Base-by-base conservation (phyloP, 176 grass and related monocot genomes). In the Lolium multiflorum region DNA sequence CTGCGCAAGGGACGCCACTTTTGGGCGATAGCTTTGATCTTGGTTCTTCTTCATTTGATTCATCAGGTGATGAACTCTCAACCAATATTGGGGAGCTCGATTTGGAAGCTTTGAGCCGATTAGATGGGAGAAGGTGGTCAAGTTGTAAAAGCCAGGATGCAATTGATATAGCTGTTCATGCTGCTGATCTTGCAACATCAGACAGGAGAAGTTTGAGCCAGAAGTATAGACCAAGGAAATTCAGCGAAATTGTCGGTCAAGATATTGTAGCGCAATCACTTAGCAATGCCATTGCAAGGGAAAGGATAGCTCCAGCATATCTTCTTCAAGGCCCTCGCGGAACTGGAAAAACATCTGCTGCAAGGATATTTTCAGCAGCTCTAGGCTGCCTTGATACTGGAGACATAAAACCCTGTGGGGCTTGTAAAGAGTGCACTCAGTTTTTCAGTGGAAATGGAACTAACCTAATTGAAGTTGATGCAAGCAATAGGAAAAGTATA, bases 261-360 rank as follows among this genome's bases (percentile, higher is more conserved):
- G 88, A 91, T 71, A 91, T 98, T 88, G 80, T 94, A 62, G 90
- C 83, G 51, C 95, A 95, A 51, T 95, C 95, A 37, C 92, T 98
- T 88, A 87, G 37, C 37, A 98, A 98, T 89, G 95, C 92, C 9
- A 86, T 93, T 80, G 70, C 78, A 73, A 93, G 80, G 79, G 91
- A 92, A 54, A 98, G 91, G 78, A 87, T 98, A 79, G 93, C 95
- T 48, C 89, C 91, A 60, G 91, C 95, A 58, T 98, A 98, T 89
- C 86, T 98, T 81, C 93, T 98, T 88, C 91, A 98, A 85, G 95
- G 95, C 80, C 95, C 92, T 61, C 92, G 92, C 80, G 95, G 95
- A 71, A 98, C 95, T 61, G 93, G 95, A 69, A 98, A 98, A 89
- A 95, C 95, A 81, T 90, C 91, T n/a, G 75, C 84, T 13, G 92